A percentile compares a stretch with the other conserved stretches of the same genome.
Conservation (phyloP, 495 filamentous ascomycete species). For the Aspergillus kassunensis region DNA sequence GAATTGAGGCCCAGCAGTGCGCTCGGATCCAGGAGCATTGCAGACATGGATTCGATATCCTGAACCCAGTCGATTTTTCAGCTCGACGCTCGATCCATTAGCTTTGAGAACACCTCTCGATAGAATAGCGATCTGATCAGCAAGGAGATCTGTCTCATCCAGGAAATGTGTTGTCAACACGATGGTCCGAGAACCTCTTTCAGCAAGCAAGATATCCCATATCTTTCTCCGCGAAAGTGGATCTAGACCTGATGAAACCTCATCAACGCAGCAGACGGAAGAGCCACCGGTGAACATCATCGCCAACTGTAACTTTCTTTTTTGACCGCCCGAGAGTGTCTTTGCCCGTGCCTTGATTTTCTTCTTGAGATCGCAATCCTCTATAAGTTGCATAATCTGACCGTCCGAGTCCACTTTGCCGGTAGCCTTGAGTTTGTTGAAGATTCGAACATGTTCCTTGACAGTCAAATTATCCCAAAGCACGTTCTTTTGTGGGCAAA, state of each 20-base stretch:
- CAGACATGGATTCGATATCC: slow-evolving; percentile 75
- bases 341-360: slow-evolving; percentile 63
- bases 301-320: slow-evolving; percentile 84
- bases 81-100: slow-evolving; percentile 70
- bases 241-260: slow-evolving; percentile 79
- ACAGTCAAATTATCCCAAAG: slow-evolving; percentile 83
- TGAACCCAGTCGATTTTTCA: slow-evolving; percentile 64
- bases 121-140: slow-evolving; percentile 74
- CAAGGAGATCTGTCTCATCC: slow-evolving; percentile 72
- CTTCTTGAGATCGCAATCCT: slow-evolving; percentile 61
- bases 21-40: slow-evolving; percentile 39
- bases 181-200: slow-evolving; percentile 71
- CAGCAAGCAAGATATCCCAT: slow-evolving; percentile 83
- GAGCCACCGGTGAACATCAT: slow-evolving; percentile 90
- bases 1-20: slow-evolving; percentile 38
- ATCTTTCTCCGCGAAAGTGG: slow-evolving; percentile 77
- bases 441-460: slow-evolving; percentile 72
- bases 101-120: slow-evolving; percentile 68
- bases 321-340: slow-evolving; percentile 82
- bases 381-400: slow-evolving; percentile 56
- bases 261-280: slow-evolving; percentile 81
- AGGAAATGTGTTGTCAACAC: slow-evolving; percentile 83
- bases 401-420: slow-evolving; percentile 46
- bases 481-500: slow-evolving; percentile 87
- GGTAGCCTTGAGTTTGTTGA: slow-evolving; percentile 70